Evolutionary conservation across 2,329 filamentous ascomycete genomes (phyloP), one percentile per base, ranked within the genome.

Genomic region (Fusarium oligoseptatum): DNA sequence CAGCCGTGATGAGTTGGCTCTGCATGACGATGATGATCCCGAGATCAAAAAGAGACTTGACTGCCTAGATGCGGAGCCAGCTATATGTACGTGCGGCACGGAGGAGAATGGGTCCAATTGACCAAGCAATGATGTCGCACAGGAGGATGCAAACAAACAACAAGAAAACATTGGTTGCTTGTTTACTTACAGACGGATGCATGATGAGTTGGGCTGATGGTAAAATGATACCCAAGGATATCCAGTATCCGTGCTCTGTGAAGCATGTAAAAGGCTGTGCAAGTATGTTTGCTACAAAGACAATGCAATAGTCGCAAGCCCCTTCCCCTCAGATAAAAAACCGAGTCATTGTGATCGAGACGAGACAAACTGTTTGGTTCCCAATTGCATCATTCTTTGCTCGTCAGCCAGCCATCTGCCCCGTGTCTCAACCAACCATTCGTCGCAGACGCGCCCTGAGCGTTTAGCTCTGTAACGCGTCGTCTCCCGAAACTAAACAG

Each of bases 141-240:
- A 10, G 60, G 45, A 22, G 36, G 36, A 63, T 45, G 43, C 43
- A 50, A 70, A 70, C 20, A 71, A 69, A 72, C 45, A 72, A 72
- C 15, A 70, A 56, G 45, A 64, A 64, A 39, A 56, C 36, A 56
- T 32, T 29, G 56, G 68, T 76, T 76, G 64, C 70, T 76, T 76
- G 67, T 76, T 76, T 76, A 76, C 71, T 70, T 20, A 41, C 60
- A 27, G 20, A 41, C 60, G 32, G 32, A 62, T 74, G 67, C 73
- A 70, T 70, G 68, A 68, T 72, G 72, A 72, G 64, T 67, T 76
- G 70, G 70, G 32, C 48, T 73, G 67, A 66, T 29, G 52, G 39
- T 10, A 37, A 37, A 50, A 61, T 66, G 43, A 43, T 43, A 66
- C 64, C 64, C 32, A 66, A 61, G 29, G 17, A 60, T 37, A 27